A percentile compares a stretch with the other conserved stretches of the same genome.
These are phyloP conservation scores for Neurospora cerealis DNA, from an alignment of 495 filamentous ascomycete genomes.

Conservation along the genomic window DNA sequence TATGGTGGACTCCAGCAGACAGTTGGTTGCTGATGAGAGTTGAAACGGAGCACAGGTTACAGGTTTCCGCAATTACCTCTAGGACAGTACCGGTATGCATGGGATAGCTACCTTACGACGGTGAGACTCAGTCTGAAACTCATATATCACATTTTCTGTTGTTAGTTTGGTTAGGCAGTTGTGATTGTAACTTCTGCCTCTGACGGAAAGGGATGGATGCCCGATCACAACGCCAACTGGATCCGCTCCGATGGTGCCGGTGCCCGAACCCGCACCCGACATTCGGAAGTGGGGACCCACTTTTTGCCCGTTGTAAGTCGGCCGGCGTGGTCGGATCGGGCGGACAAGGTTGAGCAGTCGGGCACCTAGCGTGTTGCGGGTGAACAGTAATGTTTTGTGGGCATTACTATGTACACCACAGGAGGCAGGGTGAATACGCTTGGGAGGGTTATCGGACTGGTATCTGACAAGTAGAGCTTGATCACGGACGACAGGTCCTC, in stretches of 20 bases:
- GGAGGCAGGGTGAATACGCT: neutral
- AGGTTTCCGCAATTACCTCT: neutral
- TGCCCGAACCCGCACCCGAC: neutral
- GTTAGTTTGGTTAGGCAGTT: neutral
- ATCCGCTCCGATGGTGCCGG: neutral
- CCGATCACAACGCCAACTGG: neutral
- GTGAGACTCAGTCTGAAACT: neutral
- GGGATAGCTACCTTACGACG: neutral
- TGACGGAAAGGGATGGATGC: neutral
- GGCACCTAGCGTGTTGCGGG: neutral
- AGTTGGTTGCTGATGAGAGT: neutral
- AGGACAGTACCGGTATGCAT: neutral
- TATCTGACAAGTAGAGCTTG: neutral
- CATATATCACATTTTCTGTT: neutral
- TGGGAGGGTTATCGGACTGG: neutral
- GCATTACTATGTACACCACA: neutral
- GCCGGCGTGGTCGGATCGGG: neutral
- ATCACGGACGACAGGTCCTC: neutral
- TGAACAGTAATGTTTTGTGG: neutral
- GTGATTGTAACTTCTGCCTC: neutral
- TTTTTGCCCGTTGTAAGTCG: neutral
- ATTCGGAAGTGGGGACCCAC: neutral
- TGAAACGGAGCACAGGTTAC: neutral
- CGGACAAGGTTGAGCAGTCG: neutral
- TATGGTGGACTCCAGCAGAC: neutral